A percentile compares a stretch with the other conserved stretches of the same genome.
These are phyloP conservation scores for Torulaspora pretoriensis DNA, from an alignment of 1,139 yeast species.

Conservation along the genomic window DNA sequence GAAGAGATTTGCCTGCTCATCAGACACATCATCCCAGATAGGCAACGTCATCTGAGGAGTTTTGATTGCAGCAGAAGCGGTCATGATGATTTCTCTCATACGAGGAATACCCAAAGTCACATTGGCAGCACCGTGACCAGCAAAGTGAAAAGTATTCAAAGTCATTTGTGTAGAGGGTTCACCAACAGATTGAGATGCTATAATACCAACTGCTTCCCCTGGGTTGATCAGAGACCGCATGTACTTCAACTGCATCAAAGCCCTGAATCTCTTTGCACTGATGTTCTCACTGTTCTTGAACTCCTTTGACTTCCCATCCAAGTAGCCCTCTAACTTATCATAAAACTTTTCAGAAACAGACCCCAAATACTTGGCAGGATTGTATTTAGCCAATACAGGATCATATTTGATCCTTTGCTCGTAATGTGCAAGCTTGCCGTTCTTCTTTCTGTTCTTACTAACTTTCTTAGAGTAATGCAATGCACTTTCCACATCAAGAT, in stretches of 20 bases:
- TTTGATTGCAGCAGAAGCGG: constrained; percentile 90
- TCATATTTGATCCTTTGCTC: constrained; percentile 67
- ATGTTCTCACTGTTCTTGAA: constrained; percentile 48
- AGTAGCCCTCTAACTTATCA: constrained; percentile 67
- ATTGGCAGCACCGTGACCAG: constrained; percentile 99
- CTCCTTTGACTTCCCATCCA: constrained; percentile 49
- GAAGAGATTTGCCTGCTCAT: constrained; percentile 86
- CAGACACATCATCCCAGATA: constrained; percentile 68
- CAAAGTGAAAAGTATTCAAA: constrained; percentile 97
- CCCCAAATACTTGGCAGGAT: constrained; percentile 87
- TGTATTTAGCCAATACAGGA: constrained; percentile 80
- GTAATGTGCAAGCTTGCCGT: constrained; percentile 58
- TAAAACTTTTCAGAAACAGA: constrained; percentile 90
- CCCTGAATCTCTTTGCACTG: constrained; percentile 85
- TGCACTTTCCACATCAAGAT: constrained; percentile 80
- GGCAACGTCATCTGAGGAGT: constrained; percentile 99
- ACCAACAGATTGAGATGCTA: constrained; percentile 97
- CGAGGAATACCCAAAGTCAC: constrained; percentile 99
- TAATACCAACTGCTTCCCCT: constrained; percentile 97
- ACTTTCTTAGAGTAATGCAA: constrained; percentile 75
- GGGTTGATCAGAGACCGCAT: constrained; percentile 95
- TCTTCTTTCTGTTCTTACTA: constrained; percentile 68
- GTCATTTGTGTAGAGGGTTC: constrained; percentile 99
- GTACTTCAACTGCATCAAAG: constrained; percentile 95
- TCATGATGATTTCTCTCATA: constrained; percentile 99